Base-by-base conservation (phyloP, 2,329 filamentous ascomycete genomes). In the Aspergillus oerlinghausenensis region DNA sequence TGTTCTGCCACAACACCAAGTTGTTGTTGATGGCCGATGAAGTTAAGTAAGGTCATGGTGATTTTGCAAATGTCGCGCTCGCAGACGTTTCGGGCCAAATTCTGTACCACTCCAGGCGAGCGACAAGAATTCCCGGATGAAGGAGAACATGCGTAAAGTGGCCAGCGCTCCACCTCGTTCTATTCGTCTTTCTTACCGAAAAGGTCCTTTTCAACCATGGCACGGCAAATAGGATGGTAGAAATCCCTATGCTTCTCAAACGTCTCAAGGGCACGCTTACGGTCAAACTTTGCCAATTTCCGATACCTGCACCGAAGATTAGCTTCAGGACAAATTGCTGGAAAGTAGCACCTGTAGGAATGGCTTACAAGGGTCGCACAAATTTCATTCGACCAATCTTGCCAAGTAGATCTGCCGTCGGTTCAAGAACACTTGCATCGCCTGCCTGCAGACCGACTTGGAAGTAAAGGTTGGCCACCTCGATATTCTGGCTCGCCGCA, bases 371-470 rank as follows among this genome's bases (percentile, higher is more conserved):
- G 23, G 93, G 91, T 50, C 93, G 82, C 57, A 97, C 93, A 74
- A 93, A 97, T 82, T 97, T 97, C 94, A 99, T 97, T 56, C 94
- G 81, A 11, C 94, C 94, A 25, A 97, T 92, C 52, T 82, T 81
- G 32, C 90, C 89, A 42, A 97, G 79, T 55, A 97, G 79, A 57
- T 89, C 84, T 1, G 88, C 86, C 0, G 90, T 85, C 1, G 87
- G 87, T 58, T 84, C 71, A 67, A 93, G 90, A 40, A 88, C 84
- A 56, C 80, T 83, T 52, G 81, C 74, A 65, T 92, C 89, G 56
- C 86, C 84, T 11, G 90, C 88, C 65, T 84, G 84, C 68, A 99
- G 82, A 1, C 90, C 90, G 35, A 97, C 83, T 54, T 85, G 83
- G 67, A 90, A 88, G 75, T 90, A 97, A 1, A 92, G 84, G 17